Base-by-base conservation (phyloP, 176 grass and related monocot species). In the Otatea glauca region DNA sequence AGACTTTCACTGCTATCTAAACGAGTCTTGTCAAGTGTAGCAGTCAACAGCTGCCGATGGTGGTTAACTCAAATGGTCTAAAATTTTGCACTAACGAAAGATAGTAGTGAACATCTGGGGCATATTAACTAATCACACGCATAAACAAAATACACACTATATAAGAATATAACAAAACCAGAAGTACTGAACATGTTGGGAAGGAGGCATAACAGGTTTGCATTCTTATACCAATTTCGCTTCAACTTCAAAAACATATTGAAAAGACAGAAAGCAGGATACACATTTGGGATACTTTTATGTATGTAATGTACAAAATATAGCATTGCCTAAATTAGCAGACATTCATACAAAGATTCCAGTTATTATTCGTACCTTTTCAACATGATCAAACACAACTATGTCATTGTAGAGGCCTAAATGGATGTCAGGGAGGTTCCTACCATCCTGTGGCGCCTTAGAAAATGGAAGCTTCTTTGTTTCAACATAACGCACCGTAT, bases 391-490 rank as follows among this genome's bases (percentile, higher is more conserved):
- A 72, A 98, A 94, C 18, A 98, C 89, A 68, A 98, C 81, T 29
- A 98, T 51, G 34, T 98, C 91, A 59, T 72, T 98, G 67, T 98
- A 98, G 7, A 98, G 88, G 87, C 92, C 95, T 74, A 98, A 88
- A 89, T 98, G 95, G 58, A 98, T 75, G 63, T 95, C 95, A 81
- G 92, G 92, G 69, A 98, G 89, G 73, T 89, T 86, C 66, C 92
- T 91, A 49, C 95, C 92, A 68, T 94, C 95, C 50, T 90, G 71
- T 43, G 92, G 92, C 61, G 92, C 89, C 80, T 74, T 86, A 59
- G 83, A 88, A 76, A 94, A 95, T 9, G 91, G 95, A 84, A 98
- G 91, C 63, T 95, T 98, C 82, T 95, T 98, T 82, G 86, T 98
- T 88, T 98, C 95, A 48, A 93, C 89, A 87, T 92, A 98, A 18